phyloP scores from a whole-genome alignment of 495 filamentous ascomycete species.

The Xylaria flabelliformis region DNA sequence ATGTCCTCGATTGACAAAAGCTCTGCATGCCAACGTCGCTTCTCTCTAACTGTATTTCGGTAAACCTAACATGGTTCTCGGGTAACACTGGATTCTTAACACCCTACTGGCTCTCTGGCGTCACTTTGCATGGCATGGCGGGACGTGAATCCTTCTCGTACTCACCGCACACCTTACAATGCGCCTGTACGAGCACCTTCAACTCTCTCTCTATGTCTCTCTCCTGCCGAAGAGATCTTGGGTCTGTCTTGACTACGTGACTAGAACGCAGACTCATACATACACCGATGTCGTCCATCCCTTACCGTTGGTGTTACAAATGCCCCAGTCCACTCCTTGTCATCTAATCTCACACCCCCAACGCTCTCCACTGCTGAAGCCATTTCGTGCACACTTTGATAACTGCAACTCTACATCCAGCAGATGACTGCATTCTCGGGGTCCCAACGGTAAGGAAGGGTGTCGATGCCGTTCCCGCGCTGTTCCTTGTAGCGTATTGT shows the following conservation, averaged over 20 bases:
- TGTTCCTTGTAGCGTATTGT: slow-evolving; percentile 15
- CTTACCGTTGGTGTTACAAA: slow-evolving; percentile 20
- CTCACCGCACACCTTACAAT: neutral
- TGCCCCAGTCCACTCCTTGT: slow-evolving; percentile 11
- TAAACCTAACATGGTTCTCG: neutral
- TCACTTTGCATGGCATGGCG: neutral
- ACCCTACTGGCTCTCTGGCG: slow-evolving; percentile 5
- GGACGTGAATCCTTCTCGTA: neutral
- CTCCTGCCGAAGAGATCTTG: neutral
- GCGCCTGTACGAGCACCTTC: neutral
- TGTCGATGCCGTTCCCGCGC: slow-evolving; percentile 19
- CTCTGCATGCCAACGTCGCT: slow-evolving; percentile 6
- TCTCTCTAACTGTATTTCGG: slow-evolving; percentile 12
- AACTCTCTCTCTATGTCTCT: slow-evolving; percentile 10
- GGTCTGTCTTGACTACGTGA: neutral
- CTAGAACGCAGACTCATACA: neutral
- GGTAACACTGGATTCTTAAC: slow-evolving; percentile 1
- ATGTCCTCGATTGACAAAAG: neutral
- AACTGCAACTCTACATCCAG: slow-evolving; percentile 19
- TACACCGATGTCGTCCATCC: slow-evolving; percentile 6
- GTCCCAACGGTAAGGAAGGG: slow-evolving; percentile 16
- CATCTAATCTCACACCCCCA: slow-evolving; percentile 25
- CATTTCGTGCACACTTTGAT: slow-evolving; percentile 8
- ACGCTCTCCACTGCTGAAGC: slow-evolving; percentile 9
- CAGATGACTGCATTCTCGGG: slow-evolving; percentile 25